These are phyloP conservation scores for Piedraia hortae DNA, from an alignment of 2,329 filamentous ascomycete species.

Conservation along the genomic window DNA sequence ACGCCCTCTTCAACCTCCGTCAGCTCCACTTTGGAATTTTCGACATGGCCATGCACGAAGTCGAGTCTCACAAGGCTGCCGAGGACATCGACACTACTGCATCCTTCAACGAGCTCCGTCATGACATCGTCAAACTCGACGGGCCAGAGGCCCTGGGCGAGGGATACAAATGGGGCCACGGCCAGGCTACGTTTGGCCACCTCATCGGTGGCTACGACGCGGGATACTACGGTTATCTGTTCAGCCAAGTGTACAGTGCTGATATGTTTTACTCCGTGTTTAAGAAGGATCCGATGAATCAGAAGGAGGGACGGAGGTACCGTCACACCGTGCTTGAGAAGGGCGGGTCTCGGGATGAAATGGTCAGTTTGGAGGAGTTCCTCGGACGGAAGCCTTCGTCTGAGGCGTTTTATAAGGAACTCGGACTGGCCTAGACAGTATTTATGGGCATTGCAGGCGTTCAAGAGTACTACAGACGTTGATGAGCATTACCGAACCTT, in stretches of 20 bases:
- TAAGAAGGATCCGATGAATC: slow-evolving; percentile 51
- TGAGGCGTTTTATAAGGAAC: slow-evolving; percentile 54
- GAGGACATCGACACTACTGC: slow-evolving; percentile 35
- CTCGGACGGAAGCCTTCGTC: slow-evolving; percentile 47
- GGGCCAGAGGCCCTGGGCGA: slow-evolving; percentile 41
- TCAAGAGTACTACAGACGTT: too few species aligned
- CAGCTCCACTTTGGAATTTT: slow-evolving; percentile 62
- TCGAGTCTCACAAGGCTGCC: slow-evolving; percentile 38
- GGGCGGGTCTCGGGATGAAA: slow-evolving; percentile 55
- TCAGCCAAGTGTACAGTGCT: slow-evolving; percentile 51
- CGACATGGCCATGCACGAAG: slow-evolving; percentile 57
- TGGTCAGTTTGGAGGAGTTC: slow-evolving; percentile 54
- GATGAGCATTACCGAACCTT: background rate
- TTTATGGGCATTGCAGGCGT: too few species aligned
- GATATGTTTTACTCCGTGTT: slow-evolving; percentile 74
- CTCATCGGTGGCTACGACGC: slow-evolving; percentile 66
- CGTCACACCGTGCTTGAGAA: slow-evolving; percentile 52
- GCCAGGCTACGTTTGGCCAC: slow-evolving; percentile 57
- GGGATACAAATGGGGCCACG: slow-evolving; percentile 35
- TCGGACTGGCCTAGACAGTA: slow-evolving; percentile 29
- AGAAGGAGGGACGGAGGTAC: slow-evolving; percentile 44
- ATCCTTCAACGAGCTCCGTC: slow-evolving; percentile 45
- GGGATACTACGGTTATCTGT: slow-evolving; percentile 44
- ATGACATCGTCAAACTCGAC: slow-evolving; percentile 43
- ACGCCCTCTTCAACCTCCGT: slow-evolving; percentile 47